phyloP scores from a whole-genome alignment of 306 rosid species.

The Argentina anserina region DNA sequence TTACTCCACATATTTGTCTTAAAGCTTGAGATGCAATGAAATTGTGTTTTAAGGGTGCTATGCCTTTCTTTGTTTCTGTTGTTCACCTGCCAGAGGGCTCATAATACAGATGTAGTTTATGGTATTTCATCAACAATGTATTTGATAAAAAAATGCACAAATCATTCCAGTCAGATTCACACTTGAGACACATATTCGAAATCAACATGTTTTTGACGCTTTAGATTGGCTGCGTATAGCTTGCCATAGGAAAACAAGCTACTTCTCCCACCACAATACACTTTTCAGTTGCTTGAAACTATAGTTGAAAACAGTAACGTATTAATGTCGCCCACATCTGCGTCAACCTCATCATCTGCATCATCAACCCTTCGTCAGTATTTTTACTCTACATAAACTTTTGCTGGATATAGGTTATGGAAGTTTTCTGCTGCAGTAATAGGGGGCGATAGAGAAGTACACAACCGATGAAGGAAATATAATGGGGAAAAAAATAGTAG shows the following conservation, averaged over 20 bases:
- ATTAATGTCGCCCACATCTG: conserved; percentile 59
- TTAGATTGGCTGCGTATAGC: background rate
- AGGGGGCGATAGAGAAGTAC: background rate
- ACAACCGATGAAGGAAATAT: background rate
- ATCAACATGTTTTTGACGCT: background rate
- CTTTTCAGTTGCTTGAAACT: conserved; percentile 46
- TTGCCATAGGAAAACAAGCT: background rate
- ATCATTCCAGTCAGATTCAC: background rate
- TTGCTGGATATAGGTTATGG: background rate
- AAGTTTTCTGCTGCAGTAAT: background rate
- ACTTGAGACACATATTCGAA: background rate
- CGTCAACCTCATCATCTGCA: conserved; percentile 62
- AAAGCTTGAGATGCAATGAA: conserved; percentile 5
- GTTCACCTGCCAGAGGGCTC: background rate
- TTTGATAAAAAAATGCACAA: background rate
- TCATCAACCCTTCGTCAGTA: conserved; percentile 10
- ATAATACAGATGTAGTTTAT: background rate
- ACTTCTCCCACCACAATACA: background rate
- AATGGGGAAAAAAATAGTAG: background rate
- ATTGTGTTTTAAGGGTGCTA: background rate
- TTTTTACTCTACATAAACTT: background rate
- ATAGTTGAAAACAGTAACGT: conserved; percentile 79
- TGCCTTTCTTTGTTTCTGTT: background rate
- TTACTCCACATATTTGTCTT: conserved; percentile 4
- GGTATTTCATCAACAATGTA: background rate